Conservation (phyloP, 352 stramenopile species). For the Stramenopiles sp. region DNA sequence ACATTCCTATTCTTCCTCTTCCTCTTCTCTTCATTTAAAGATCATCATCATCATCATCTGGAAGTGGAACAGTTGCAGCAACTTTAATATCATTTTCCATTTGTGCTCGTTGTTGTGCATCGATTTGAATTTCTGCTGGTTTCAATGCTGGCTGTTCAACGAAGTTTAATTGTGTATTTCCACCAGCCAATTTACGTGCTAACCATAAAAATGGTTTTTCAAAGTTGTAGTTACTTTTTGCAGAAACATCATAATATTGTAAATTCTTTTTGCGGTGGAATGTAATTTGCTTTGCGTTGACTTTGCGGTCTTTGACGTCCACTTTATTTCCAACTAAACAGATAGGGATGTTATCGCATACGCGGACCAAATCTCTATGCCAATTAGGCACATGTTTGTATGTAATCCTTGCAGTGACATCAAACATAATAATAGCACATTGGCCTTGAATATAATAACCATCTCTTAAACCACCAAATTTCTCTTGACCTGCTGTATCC, state of each 20-base stretch:
- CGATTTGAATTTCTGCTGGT: conserved; percentile 84
- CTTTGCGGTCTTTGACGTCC: conserved; percentile 99
- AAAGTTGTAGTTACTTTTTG: conserved; percentile 99
- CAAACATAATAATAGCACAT: conserved; percentile 99
- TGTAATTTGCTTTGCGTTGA: conserved; percentile 99
- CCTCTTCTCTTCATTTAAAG: too few relatives aligned
- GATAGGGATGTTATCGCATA: conserved; percentile 99
- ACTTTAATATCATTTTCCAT: conserved; percentile 69
- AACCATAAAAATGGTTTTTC: conserved; percentile 99
- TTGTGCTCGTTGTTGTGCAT: conserved; percentile 67
- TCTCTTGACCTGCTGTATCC: conserved; percentile 98
- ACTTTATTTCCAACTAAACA: conserved; percentile 99
- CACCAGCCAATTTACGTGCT: conserved; percentile 89
- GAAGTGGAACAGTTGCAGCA: conserved; percentile 60
- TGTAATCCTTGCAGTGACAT: conserved; percentile 97
- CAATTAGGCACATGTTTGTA: conserved; percentile 99
- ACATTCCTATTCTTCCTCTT: too few relatives aligned
- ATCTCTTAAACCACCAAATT: conserved; percentile 82
- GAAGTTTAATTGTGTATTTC: conserved; percentile 70
- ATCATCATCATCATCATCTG: conserved; percentile 92
- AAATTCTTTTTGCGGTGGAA: conserved; percentile 99
- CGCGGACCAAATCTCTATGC: conserved; percentile 94
- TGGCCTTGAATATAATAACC: conserved; percentile 98
- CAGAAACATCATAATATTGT: conserved; percentile 99
- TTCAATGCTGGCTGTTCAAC: conserved; percentile 86